These are phyloP conservation scores for Nannochloropsis oceanica DNA, from an alignment of 108 stramenopile species.

Conservation along the genomic window DNA sequence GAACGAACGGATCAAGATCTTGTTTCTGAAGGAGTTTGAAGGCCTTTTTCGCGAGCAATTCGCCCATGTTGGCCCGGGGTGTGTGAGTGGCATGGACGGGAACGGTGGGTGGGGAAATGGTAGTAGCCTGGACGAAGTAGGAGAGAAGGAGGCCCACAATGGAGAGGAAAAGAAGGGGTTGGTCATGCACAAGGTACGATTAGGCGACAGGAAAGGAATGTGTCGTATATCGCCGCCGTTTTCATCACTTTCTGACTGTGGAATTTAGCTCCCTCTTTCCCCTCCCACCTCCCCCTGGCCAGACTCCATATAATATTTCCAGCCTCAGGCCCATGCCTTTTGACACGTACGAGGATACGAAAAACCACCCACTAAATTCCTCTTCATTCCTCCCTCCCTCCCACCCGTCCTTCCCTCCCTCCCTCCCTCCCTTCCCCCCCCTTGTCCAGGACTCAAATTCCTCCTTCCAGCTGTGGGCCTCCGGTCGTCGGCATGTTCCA, in stretches of 20 bases:
- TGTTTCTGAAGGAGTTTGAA: not conserved
- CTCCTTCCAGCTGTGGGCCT: not conserved
- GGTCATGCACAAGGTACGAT: not conserved
- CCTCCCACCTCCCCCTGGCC: not conserved
- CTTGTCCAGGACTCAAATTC: not conserved
- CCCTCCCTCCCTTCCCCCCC: not conserved
- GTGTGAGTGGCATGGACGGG: not conserved
- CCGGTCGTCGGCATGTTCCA: not conserved
- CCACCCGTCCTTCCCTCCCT: not conserved
- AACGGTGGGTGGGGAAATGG: not conserved
- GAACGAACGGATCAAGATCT: not conserved
- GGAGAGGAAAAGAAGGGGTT: not conserved
- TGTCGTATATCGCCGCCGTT: not conserved
- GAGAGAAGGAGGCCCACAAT: not conserved
- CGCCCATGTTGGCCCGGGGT: not conserved
- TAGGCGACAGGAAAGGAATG: not conserved
- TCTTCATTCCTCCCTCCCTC: not conserved
- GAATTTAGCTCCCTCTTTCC: not conserved
- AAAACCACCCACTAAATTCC: not conserved
- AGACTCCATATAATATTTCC: not conserved
- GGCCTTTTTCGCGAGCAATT: not conserved
- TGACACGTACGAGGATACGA: too few relatives aligned
- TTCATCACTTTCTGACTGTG: not conserved
- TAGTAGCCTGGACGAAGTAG: not conserved
- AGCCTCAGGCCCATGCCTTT: not conserved